phyloP scores from a whole-genome alignment of 2,329 filamentous ascomycete genomes.

The Fusarium udum region DNA sequence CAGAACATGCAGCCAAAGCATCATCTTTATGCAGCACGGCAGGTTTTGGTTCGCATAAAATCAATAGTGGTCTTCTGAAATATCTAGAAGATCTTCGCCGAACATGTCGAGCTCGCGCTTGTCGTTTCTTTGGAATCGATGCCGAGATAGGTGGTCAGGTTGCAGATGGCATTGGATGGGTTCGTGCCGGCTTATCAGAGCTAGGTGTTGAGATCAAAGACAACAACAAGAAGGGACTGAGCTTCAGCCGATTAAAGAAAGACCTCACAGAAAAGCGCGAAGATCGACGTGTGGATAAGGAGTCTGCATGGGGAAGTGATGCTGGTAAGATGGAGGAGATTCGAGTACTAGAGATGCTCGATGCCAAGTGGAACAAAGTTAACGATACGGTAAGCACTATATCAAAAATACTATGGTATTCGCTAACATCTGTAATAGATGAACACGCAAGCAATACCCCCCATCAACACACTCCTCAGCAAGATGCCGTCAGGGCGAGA shows the following conservation, averaged over 20 bases:
- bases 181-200: slow-evolving; percentile 79
- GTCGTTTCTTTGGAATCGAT: slow-evolving; percentile 90
- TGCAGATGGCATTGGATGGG: slow-evolving; percentile 87
- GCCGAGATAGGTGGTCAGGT: slow-evolving; percentile 84
- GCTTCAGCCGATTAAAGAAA: slow-evolving; percentile 73
- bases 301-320: slow-evolving; percentile 79
- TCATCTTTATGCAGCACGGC: slow-evolving; percentile 58
- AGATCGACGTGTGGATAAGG: slow-evolving; percentile 80
- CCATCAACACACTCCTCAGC: slow-evolving; percentile 74
- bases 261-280: slow-evolving; percentile 81
- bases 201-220: slow-evolving; percentile 70
- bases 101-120: slow-evolving; percentile 83
- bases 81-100: slow-evolving; percentile 81
- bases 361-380: slow-evolving; percentile 88
- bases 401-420: neutral
- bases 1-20: slow-evolving; percentile 85
- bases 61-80: slow-evolving; percentile 72
- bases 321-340: slow-evolving; percentile 86
- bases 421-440: slow-evolving; percentile 61
- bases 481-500: slow-evolving; percentile 90
- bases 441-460: slow-evolving; percentile 80
- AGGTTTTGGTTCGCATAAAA: slow-evolving; percentile 54
- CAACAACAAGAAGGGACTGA: slow-evolving; percentile 61
- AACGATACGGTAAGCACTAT: slow-evolving; percentile 80
- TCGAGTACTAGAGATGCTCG: slow-evolving; percentile 85